These are phyloP conservation scores for Solanum gracilifrons DNA, from an alignment of 257 asterid species.

Conservation along the genomic window DNA sequence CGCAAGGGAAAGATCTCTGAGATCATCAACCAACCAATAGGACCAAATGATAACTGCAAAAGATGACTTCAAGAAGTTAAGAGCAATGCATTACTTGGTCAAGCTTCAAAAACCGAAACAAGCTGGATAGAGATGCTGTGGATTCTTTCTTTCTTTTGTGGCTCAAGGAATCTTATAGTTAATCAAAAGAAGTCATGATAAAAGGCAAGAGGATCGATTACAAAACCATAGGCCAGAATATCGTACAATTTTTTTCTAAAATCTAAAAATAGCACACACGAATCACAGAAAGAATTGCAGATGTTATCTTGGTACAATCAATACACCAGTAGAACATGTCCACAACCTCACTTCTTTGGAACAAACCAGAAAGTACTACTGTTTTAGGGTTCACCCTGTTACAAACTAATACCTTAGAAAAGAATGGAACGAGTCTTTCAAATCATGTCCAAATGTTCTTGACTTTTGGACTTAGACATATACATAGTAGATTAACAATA, in stretches of 20 bases:
- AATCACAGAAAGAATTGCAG: background rate
- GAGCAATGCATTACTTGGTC: background rate
- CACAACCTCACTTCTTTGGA: background rate
- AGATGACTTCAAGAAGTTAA: background rate
- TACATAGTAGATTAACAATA: background rate
- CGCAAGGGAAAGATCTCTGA: slow-evolving; percentile 93
- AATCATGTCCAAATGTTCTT: background rate
- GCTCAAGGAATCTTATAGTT: background rate
- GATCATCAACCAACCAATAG: slow-evolving; percentile 97
- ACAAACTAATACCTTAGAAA: background rate
- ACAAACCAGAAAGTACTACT: background rate
- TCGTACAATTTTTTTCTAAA: background rate
- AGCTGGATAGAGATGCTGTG: background rate
- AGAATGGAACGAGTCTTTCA: background rate
- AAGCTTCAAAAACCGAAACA: background rate
- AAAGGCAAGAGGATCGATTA: background rate
- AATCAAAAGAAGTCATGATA: background rate
- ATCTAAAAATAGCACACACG: background rate
- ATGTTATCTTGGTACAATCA: background rate
- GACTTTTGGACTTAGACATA: background rate
- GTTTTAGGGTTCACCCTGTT: background rate
- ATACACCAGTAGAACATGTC: background rate
- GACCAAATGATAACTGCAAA: slow-evolving; percentile 88
- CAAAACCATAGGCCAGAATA: background rate
- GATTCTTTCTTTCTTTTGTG: background rate